Conservation (phyloP, 192 early-diverging fungal genomes). For the Backusella sp. region DNA sequence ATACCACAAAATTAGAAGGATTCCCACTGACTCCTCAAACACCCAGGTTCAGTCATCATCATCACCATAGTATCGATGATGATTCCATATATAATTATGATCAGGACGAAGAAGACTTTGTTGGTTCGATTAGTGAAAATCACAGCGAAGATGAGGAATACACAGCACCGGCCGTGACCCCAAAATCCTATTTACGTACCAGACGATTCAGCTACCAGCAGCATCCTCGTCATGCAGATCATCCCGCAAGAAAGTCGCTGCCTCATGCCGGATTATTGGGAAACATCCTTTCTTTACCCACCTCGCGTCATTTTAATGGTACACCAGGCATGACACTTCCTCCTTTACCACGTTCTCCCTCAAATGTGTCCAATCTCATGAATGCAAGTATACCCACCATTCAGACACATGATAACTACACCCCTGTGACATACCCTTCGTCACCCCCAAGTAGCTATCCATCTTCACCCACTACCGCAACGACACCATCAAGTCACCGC, state of each 20-base stretch:
- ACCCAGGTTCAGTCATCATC: neutral
- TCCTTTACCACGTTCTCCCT: conserved; percentile 30
- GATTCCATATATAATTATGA: conserved; percentile 33
- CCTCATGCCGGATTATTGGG: neutral
- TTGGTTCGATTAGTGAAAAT: neutral
- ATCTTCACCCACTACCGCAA: neutral
- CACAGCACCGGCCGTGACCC: neutral
- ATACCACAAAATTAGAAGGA: neutral
- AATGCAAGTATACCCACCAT: conserved; percentile 1
- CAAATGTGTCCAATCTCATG: neutral
- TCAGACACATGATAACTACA: conserved; percentile 18
- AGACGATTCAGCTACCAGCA: neutral
- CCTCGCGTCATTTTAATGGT: conserved; percentile 6
- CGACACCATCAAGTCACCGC: neutral
- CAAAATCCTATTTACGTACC: neutral
- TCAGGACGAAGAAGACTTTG: conserved; percentile 42
- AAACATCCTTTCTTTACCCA: neutral
- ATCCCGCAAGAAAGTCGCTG: neutral
- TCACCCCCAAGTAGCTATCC: conserved; percentile 43
- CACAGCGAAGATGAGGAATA: conserved; percentile 47
- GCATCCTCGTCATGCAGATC: conserved; percentile 4
- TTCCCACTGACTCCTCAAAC: conserved; percentile 2
- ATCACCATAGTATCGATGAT: conserved; percentile 16
- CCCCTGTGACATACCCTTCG: conserved; percentile 35
- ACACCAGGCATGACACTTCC: conserved; percentile 18